A percentile compares a stretch with the other conserved stretches of the same genome.
Conservation (phyloP, 805 yeast genomes). For the Wickerhamomyces hampshirensis region DNA sequence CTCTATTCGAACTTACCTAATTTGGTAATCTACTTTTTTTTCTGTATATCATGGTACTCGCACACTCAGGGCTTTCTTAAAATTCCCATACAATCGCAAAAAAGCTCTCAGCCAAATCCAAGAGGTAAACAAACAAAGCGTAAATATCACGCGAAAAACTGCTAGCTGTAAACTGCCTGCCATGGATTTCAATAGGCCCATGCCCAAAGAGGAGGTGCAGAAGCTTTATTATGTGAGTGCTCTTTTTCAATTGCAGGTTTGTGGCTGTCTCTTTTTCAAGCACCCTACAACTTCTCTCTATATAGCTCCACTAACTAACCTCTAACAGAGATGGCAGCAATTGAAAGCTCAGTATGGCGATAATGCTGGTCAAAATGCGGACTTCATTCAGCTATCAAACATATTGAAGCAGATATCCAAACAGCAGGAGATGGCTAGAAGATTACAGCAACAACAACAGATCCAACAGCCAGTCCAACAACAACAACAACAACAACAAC, state of each 20-base stretch:
- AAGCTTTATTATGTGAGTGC: constrained; percentile 23
- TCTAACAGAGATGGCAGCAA: constrained; percentile 49
- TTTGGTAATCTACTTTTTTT: too few species aligned
- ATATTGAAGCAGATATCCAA: constrained; percentile 38
- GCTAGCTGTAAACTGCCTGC: constrained; percentile 1
- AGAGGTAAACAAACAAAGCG: too few species aligned
- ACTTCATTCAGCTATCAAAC: constrained; percentile 51
- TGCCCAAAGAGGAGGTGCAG: constrained; percentile 25
- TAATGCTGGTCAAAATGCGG: constrained; percentile 49
- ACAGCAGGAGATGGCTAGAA: constrained; percentile 34
- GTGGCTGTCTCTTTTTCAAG: too few species aligned
- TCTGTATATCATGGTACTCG: too few species aligned
- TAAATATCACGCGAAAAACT: too few species aligned
- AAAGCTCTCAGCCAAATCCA: too few species aligned
- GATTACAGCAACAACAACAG: constrained; percentile 23
- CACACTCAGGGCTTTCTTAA: too few species aligned
- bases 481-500: constrained; percentile 18
- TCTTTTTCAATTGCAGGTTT: too few species aligned
- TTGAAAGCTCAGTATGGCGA: constrained; percentile 51
- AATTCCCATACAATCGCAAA: too few species aligned
- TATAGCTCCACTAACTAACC: constrained; percentile 5
- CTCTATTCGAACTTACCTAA: not conserved
- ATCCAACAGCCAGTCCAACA: constrained; percentile 22
- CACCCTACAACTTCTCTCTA: too few species aligned
- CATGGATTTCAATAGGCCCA: constrained; percentile 22